A percentile compares a stretch with the other conserved stretches of the same genome.
These are phyloP conservation scores for Crucihimalaya himalaica DNA, from an alignment of 345 rosid species.

Conservation along the genomic window DNA sequence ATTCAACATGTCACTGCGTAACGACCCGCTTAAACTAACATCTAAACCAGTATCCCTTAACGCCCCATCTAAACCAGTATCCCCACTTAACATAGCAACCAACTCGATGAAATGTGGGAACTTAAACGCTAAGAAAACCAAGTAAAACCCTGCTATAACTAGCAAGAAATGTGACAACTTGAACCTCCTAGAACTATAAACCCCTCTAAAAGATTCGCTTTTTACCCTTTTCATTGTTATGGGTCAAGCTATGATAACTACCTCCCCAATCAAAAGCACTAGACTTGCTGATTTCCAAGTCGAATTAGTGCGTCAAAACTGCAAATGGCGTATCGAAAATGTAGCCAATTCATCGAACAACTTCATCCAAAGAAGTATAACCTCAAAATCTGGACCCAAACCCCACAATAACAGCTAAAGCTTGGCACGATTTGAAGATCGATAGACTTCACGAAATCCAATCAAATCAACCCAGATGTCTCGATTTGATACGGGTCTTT, in stretches of 20 bases:
- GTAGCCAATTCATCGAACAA: slow-evolving; percentile 30
- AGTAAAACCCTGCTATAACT: slow-evolving; percentile 64
- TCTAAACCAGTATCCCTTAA: slow-evolving; percentile 42
- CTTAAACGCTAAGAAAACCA: slow-evolving; percentile 75
- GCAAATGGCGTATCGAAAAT: slow-evolving; percentile 32
- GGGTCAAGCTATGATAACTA: slow-evolving; percentile 32
- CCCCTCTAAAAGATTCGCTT: slow-evolving; percentile 49
- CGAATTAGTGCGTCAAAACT: not conserved
- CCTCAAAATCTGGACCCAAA: slow-evolving; percentile 6
- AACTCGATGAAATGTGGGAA: slow-evolving; percentile 79
- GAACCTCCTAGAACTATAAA: slow-evolving; percentile 58
- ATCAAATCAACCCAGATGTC: slow-evolving; percentile 33
- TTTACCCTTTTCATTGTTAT: slow-evolving; percentile 77
- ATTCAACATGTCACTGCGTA: slow-evolving; percentile 65
- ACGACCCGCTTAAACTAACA: slow-evolving; percentile 64
- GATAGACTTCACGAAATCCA: not conserved
- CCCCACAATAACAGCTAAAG: slow-evolving; percentile 7
- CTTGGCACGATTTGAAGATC: slow-evolving; percentile 31
- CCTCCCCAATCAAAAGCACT: slow-evolving; percentile 29
- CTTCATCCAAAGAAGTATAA: slow-evolving; percentile 22
- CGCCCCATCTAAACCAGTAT: slow-evolving; percentile 56
- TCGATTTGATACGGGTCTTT: not conserved
- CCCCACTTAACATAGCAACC: slow-evolving; percentile 69
- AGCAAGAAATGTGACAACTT: slow-evolving; percentile 76
- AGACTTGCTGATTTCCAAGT: slow-evolving; percentile 28